These are phyloP conservation scores for Lactuca sativa DNA, from an alignment of 129 eudicot genomes.

Conservation along the genomic window DNA sequence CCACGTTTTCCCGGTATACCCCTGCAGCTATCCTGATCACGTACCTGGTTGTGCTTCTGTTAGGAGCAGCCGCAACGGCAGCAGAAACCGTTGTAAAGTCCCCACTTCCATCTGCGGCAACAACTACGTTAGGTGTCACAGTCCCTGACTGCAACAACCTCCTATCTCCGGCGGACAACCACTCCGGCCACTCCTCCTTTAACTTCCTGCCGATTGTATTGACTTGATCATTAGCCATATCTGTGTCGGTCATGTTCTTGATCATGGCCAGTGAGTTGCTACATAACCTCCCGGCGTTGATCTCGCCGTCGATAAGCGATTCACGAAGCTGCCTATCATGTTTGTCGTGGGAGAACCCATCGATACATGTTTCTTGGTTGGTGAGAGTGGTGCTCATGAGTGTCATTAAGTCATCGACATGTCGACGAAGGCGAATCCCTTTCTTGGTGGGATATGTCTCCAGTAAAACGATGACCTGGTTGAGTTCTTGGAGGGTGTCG, in stretches of 20 bases:
- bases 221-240: constrained; percentile 30
- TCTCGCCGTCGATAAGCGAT: constrained; percentile 39
- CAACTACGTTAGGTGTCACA: constrained; percentile 69
- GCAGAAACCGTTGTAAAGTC: constrained; percentile 53
- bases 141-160: constrained; percentile 58
- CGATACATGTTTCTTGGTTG: constrained; percentile 74
- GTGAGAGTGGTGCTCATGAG: constrained; percentile 70
- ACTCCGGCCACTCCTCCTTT: constrained; percentile 54
- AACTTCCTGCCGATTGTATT: constrained; percentile 39
- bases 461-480: constrained; percentile 36
- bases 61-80: constrained; percentile 85
- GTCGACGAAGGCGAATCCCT: constrained; percentile 30
- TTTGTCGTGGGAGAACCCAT: constrained; percentile 73
- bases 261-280: constrained; percentile 82
- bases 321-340: constrained; percentile 44
- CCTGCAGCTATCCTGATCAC: constrained; percentile 72
- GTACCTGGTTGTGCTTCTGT: constrained; percentile 47
- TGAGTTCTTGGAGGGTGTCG: constrained; percentile 67
- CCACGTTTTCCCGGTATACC: constrained; percentile 72
- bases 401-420: constrained; percentile 61
- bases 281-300: constrained; percentile 59
- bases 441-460: constrained; percentile 45
- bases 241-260: constrained; percentile 63
- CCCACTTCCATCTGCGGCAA: constrained; percentile 85
- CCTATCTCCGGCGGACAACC: constrained; percentile 75